Percentiles rank a stretch among this genome's conserved stretches.
Evolutionary conservation across 306 rosid genomes (phyloP).

Genomic region (Prosopis cineraria): DNA sequence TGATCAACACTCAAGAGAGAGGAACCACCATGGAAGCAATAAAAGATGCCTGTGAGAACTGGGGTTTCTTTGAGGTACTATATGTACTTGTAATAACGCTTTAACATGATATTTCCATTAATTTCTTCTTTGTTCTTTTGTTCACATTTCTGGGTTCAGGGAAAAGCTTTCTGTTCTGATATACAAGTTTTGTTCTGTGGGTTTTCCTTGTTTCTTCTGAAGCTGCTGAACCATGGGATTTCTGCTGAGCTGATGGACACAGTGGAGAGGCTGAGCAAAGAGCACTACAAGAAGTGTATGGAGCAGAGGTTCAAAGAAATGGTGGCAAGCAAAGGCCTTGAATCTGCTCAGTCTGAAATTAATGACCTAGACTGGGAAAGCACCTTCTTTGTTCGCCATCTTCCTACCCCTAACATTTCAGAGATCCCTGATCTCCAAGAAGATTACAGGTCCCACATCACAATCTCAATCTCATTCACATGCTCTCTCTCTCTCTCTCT

Average conservation of each 20-base stretch:
- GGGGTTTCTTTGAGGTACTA: conserved; percentile 97
- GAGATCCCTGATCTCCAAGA: conserved; percentile 69
- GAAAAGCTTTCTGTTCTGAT: background rate
- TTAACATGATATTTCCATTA: background rate
- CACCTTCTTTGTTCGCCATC: conserved; percentile 91
- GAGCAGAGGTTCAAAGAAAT: conserved; percentile 84
- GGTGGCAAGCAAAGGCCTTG: conserved; percentile 73
- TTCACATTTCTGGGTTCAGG: background rate
- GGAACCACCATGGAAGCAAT: conserved; percentile 61
- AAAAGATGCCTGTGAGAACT: conserved; percentile 87
- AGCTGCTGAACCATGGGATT: conserved; percentile 95
- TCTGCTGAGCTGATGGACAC: conserved; percentile 76
- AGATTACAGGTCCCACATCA: conserved; percentile 56
- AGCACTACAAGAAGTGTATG: conserved; percentile 84
- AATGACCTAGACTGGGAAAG: conserved; percentile 91
- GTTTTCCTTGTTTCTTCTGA: background rate
- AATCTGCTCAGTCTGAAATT: conserved; percentile 59
- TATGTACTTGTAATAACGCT: too few relatives aligned
- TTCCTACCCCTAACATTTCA: conserved; percentile 70
- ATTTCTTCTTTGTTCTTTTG: background rate
- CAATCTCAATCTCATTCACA: background rate
- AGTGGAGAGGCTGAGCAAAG: conserved; percentile 83
- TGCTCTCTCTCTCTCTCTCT: background rate
- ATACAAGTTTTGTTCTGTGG: background rate
- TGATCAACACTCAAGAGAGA: conserved; percentile 62